phyloP scores from a whole-genome alignment of 768 basidiomycete species.

The Psilocybe subaeruginosa region DNA sequence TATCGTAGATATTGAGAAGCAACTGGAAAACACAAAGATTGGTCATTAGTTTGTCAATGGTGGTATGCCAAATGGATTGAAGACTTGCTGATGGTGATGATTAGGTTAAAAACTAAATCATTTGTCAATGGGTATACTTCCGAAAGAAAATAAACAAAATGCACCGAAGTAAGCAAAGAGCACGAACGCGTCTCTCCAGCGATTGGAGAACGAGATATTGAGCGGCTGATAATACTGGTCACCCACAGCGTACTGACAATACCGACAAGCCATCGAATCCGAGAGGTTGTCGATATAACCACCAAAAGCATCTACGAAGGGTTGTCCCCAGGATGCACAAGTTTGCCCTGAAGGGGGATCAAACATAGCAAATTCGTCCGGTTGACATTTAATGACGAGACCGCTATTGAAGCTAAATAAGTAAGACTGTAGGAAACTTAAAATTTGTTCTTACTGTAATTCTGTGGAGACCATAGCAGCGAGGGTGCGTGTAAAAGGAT shows the following conservation, averaged over 20 bases:
- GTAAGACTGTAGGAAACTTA: conserved; percentile 4
- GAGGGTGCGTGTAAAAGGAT: conserved; percentile 72
- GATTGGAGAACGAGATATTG: conserved; percentile 61
- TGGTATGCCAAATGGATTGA: no score
- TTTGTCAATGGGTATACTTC: background rate
- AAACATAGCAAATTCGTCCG: conserved; percentile 73
- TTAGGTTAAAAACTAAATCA: conserved; percentile 67
- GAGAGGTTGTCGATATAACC: conserved; percentile 77
- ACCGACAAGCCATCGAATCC: conserved; percentile 64
- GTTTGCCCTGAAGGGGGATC: conserved; percentile 75
- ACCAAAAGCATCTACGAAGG: conserved; percentile 62
- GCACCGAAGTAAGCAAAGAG: conserved; percentile 62
- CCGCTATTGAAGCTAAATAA: conserved; percentile 41
- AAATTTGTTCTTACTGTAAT: conserved; percentile 51
- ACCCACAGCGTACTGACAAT: conserved; percentile 71
- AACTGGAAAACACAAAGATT: background rate
- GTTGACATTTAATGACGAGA: conserved; percentile 61
- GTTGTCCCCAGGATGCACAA: conserved; percentile 67
- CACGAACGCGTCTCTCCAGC: conserved; percentile 75
- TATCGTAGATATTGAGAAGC: conserved; percentile 10
- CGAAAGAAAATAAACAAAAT: conserved; percentile 17
- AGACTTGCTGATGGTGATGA: conserved; percentile 48
- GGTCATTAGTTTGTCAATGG: background rate
- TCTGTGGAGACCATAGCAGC: conserved; percentile 79
- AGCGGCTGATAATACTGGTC: conserved; percentile 73